These are phyloP conservation scores for Tylopilus balloui DNA, from an alignment of 768 basidiomycete species.

Conservation along the genomic window DNA sequence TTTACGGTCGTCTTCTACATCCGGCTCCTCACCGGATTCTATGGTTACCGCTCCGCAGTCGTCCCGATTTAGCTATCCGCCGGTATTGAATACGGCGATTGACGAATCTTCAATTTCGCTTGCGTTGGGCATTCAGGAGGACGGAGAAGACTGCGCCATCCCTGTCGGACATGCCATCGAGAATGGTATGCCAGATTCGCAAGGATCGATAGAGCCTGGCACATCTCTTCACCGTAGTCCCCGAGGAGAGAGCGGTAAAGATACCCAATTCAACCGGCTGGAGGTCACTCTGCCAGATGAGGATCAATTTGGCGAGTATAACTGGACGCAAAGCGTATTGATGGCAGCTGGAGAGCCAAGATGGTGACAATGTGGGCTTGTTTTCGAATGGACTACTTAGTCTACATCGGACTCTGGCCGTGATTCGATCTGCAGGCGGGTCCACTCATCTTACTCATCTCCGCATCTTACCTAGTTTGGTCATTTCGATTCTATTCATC, in stretches of 20 bases:
- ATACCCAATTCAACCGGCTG: slow-evolving; percentile 26
- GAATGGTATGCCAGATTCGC: slow-evolving; percentile 10
- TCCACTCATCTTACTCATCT: slow-evolving; percentile 17
- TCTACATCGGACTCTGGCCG: slow-evolving; percentile 18
- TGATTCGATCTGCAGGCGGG: slow-evolving; percentile 31
- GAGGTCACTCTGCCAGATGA: slow-evolving; percentile 32
- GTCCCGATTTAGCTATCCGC: slow-evolving; percentile 46
- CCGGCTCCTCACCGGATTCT: slow-evolving; percentile 37
- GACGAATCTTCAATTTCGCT: slow-evolving; percentile 50
- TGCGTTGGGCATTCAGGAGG: slow-evolving; percentile 27
- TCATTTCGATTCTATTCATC: slow-evolving; percentile 9
- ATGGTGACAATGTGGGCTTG: slow-evolving; percentile 27
- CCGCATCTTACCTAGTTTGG: slow-evolving; percentile 16
- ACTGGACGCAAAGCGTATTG: slow-evolving; percentile 74
- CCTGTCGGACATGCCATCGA: slow-evolving; percentile 10
- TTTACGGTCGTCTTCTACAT: slow-evolving; percentile 25
- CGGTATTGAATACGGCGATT: slow-evolving; percentile 57
- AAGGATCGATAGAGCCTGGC: slow-evolving; percentile 18
- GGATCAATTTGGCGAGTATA: slow-evolving; percentile 44
- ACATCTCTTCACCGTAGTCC: slow-evolving; percentile 13
- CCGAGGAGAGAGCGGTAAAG: slow-evolving; percentile 16
- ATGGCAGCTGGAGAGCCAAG: slow-evolving; percentile 55
- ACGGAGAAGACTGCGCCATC: slow-evolving; percentile 20
- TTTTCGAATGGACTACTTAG: slow-evolving; percentile 12
- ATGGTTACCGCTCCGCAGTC: slow-evolving; percentile 58